A percentile compares a stretch with the other conserved stretches of the same genome.
Evolutionary conservation across 1,139 yeast genomes (phyloP).

Genomic region (Suzukiozyma palmioleophila): DNA sequence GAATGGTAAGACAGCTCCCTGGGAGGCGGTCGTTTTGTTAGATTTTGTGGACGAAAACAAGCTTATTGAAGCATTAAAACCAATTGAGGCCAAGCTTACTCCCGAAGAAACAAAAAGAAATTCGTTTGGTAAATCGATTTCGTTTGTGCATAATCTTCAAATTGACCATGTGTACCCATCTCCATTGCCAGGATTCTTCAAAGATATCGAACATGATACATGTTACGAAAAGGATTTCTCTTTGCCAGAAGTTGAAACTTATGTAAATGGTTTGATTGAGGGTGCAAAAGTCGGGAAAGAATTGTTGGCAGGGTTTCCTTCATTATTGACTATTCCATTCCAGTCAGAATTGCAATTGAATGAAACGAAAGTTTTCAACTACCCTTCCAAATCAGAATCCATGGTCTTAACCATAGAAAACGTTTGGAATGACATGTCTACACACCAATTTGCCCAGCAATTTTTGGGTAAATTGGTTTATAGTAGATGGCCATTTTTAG

Average conservation of each 20-base stretch:
- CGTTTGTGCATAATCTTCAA: constrained; percentile 75
- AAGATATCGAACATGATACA: constrained; percentile 72
- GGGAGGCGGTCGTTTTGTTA: constrained; percentile 98
- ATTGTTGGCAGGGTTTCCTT: constrained; percentile 87
- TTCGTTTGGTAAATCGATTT: constrained; percentile 63
- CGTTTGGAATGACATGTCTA: constrained; percentile 41
- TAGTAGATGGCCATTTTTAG: constrained; percentile 84
- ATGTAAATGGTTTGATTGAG: constrained; percentile 56
- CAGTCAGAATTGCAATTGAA: constrained; percentile 46
- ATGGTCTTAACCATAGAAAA: constrained; percentile 63
- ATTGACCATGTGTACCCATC: constrained; percentile 64
- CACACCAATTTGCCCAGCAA: constrained; percentile 56
- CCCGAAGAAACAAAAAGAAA: constrained; percentile 74
- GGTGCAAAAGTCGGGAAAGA: constrained; percentile 70
- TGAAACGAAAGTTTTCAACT: constrained; percentile 77
- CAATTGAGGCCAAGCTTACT: constrained; percentile 55
- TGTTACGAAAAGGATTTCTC: constrained; percentile 59
- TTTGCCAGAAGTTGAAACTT: constrained; percentile 47
- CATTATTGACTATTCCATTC: constrained; percentile 67
- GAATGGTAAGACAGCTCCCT: constrained; percentile 92
- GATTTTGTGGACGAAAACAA: constrained; percentile 87
- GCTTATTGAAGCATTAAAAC: constrained; percentile 65
- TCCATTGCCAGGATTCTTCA: constrained; percentile 74
- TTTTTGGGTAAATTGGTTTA: constrained; percentile 60
- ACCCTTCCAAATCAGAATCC: constrained; percentile 79